Evolutionary conservation across 371 early-diverging fungal species (phyloP).

Genomic region (Actinomortierella wolfii): DNA sequence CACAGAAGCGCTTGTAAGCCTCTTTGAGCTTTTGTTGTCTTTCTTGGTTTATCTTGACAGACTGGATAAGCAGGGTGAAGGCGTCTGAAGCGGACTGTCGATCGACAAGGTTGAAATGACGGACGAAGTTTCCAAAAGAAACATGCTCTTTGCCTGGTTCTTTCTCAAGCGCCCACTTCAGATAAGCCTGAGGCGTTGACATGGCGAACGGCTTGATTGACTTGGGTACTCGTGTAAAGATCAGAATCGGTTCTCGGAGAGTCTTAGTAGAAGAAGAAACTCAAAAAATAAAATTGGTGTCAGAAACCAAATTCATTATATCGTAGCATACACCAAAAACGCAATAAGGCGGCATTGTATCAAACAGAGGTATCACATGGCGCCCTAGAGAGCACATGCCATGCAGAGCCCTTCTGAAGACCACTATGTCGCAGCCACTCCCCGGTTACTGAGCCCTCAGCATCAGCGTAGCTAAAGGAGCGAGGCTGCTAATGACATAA

Average conservation of each 20-base stretch:
- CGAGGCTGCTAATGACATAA: conserved; percentile 16
- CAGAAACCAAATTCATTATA: not conserved
- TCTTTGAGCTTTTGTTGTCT: conserved; percentile 8
- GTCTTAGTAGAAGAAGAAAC: not conserved
- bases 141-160: conserved; percentile 13
- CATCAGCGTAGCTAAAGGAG: conserved; percentile 17
- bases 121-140: conserved; percentile 11
- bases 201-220: too few relatives aligned
- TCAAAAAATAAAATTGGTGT: not conserved
- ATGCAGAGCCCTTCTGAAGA: conserved; percentile 17
- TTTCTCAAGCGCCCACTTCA: conserved; percentile 12
- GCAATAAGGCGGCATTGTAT: conserved; percentile 3
- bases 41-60: not conserved
- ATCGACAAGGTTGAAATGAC: conserved; percentile 9
- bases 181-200: not conserved
- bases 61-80: conserved; percentile 3
- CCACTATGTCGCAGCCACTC: conserved; percentile 25
- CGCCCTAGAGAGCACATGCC: conserved; percentile 33
- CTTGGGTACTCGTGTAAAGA: too few relatives aligned
- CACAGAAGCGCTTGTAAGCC: not conserved
- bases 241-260: too few relatives aligned
- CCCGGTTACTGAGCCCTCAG: conserved; percentile 12
- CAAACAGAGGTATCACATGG: conserved; percentile 13
- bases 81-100: conserved; percentile 2
- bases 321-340: not conserved